Conservation (phyloP, 2,329 filamentous ascomycete species). For the Cercospora sp. region DNA sequence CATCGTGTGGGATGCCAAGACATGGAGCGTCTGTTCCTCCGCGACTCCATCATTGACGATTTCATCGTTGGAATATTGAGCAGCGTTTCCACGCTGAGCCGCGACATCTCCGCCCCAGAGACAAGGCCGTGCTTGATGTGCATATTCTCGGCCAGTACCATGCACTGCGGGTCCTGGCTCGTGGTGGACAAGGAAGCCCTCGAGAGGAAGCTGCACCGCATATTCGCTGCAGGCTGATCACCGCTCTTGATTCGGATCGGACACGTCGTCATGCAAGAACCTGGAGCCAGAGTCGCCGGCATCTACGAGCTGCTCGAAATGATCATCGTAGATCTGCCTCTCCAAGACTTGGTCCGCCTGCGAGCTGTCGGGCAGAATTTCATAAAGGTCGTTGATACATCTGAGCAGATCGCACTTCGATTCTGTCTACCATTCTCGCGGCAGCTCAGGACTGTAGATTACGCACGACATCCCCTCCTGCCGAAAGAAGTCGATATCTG, state of each 20-base stretch:
- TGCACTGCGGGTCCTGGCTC: not conserved
- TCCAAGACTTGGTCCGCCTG: constrained; percentile 8
- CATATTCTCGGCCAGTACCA: not conserved
- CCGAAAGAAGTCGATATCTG: constrained; percentile 18
- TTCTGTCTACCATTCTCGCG: constrained; percentile 15
- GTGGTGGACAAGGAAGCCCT: not conserved
- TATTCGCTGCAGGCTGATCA: not conserved
- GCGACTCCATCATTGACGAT: not conserved
- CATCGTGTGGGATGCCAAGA: not conserved
- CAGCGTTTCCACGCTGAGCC: not conserved
- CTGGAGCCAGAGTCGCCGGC: constrained; percentile 14
- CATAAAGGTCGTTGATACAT: constrained; percentile 15
- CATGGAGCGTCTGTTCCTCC: not conserved
- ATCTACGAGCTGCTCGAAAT: constrained; percentile 24
- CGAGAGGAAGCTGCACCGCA: not conserved
- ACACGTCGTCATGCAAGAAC: not conserved
- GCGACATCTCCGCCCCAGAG: not conserved
- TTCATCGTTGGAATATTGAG: not conserved
- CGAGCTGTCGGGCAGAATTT: constrained; percentile 10
- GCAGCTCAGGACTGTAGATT: constrained; percentile 4
- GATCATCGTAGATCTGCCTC: constrained; percentile 18
- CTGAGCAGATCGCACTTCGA: constrained; percentile 11
- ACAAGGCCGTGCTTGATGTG: not conserved
- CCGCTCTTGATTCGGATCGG: not conserved
- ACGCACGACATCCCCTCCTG: constrained; percentile 15